Base-by-base conservation (phyloP, 345 rosid species). In the Turritis glabra region DNA sequence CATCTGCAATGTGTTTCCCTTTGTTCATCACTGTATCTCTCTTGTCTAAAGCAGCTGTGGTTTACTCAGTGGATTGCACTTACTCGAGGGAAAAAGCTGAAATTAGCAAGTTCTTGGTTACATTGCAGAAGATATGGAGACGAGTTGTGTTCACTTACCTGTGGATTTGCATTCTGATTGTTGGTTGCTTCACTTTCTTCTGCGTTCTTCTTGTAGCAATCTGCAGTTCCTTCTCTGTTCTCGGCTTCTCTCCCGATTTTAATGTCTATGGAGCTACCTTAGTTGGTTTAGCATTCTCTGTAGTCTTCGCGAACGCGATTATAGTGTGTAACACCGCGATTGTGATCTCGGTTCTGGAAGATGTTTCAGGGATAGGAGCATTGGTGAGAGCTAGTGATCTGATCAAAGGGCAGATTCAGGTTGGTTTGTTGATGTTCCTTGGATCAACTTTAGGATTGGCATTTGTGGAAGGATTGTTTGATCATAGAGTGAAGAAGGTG, bases 391-490 rank as follows among this genome's bases (percentile, higher is more conserved):
- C 98, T 1, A 82, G 86, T 67, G 44, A 79, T 78, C 60, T 91
- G 61, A 83, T 91, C 38, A 88, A 83, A 81, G 96, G 92, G 50
- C 97, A 89, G 81, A 85, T 90, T 55, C 98, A 91, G 69, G 91
- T 91, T 15, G 98, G 96, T 56, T 87, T 93, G 57, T 33, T 93
- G 79, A 85, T 93, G 75, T 88, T 81, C 78, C 89, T 93, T 10
- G 96, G 96, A n/a, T 87, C 98, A 0, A 91, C 98, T 0, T 79
- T 91, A 35, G 97, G 94, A 60, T 75, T 87, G 85, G 91, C 88
- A 1, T 87, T 89, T 73, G 86, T 88, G 32, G 92, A 88, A 79
- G 94, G 98, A 7, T 74, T 93, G 86, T 93, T 89, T 79, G 94
- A 93, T 78, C 98, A 93, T 40, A 87, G 97, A 62, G 96, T 93